Evolutionary conservation across 202 grass and related monocot genomes (phyloP).

Genomic region (Eragrostis tef): DNA sequence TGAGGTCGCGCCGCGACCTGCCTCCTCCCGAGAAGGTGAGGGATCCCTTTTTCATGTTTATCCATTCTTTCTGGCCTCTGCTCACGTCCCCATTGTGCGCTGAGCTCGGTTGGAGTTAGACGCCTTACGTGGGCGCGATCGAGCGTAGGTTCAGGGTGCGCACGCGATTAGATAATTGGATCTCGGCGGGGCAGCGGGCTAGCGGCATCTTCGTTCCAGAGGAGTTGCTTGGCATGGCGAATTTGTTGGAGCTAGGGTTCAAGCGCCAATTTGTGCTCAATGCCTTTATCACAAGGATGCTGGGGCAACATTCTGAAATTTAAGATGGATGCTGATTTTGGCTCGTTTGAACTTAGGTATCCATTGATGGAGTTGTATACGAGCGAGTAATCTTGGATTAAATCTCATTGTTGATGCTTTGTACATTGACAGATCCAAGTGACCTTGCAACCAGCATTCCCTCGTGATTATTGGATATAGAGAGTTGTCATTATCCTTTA

Average conservation of each 20-base stretch:
- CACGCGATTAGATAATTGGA: conserved; percentile 9
- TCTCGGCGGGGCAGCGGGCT: conserved; percentile 9
- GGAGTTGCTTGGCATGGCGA: conserved; percentile 13
- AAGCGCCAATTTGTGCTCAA: conserved; percentile 13
- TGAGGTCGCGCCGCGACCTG: conserved; percentile 69
- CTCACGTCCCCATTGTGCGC: background rate
- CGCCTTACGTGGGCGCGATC: background rate
- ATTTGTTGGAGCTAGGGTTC: conserved; percentile 53
- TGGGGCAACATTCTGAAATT: background rate
- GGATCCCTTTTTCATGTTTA: conserved; percentile 27
- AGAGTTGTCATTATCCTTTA: background rate
- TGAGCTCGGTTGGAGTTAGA: background rate
- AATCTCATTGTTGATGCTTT: background rate
- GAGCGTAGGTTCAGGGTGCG: background rate
- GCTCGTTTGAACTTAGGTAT: background rate
- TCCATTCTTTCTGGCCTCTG: background rate
- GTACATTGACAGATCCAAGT: background rate
- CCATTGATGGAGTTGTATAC: background rate
- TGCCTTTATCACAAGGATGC: background rate
- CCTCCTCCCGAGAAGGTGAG: conserved; percentile 78
- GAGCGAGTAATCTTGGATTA: background rate
- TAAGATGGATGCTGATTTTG: background rate
- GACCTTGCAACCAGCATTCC: background rate
- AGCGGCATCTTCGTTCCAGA: background rate
- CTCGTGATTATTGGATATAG: background rate